A percentile compares a stretch with the other conserved stretches of the same genome.
These are phyloP conservation scores for Podospora fimiseda DNA, from an alignment of 495 filamentous ascomycete genomes.

Conservation along the genomic window DNA sequence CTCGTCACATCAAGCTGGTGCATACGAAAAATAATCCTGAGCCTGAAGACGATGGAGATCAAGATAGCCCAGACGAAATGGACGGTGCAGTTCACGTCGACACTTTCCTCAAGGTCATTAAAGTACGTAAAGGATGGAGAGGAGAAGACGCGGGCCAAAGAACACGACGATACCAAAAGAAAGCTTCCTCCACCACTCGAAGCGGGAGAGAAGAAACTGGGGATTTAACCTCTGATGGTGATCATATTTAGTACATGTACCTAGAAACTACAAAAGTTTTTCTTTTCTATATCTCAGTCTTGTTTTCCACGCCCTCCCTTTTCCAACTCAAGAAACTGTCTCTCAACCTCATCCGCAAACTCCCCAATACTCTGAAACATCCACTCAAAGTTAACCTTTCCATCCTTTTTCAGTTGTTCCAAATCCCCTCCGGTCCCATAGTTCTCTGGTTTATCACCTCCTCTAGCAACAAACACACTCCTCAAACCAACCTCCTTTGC, in stretches of 20 bases:
- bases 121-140: slow-evolving; percentile 29
- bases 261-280: too few relatives aligned
- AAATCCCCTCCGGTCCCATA: slow-evolving; percentile 39
- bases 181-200: too few relatives aligned
- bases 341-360: slow-evolving; percentile 64
- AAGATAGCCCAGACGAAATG: slow-evolving; percentile 45
- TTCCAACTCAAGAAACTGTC: slow-evolving; percentile 32
- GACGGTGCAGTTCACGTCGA: slow-evolving; percentile 48
- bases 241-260: too few relatives aligned
- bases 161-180: neutral
- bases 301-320: slow-evolving; percentile 8
- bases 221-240: too few relatives aligned
- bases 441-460: slow-evolving; percentile 37
- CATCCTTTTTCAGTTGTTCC: slow-evolving; percentile 32
- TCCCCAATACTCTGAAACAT: slow-evolving; percentile 60
- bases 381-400: slow-evolving; percentile 37
- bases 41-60: slow-evolving; percentile 19
- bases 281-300: neutral
- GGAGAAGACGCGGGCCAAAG: slow-evolving; percentile 9
- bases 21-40: slow-evolving; percentile 24
- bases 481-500: slow-evolving; percentile 54
- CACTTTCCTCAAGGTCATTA: slow-evolving; percentile 42
- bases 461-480: slow-evolving; percentile 66
- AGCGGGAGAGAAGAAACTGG: too few relatives aligned
- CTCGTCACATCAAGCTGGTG: slow-evolving; percentile 24